These are phyloP conservation scores for Russula lepida DNA, from an alignment of 768 basidiomycete genomes.

Conservation along the genomic window DNA sequence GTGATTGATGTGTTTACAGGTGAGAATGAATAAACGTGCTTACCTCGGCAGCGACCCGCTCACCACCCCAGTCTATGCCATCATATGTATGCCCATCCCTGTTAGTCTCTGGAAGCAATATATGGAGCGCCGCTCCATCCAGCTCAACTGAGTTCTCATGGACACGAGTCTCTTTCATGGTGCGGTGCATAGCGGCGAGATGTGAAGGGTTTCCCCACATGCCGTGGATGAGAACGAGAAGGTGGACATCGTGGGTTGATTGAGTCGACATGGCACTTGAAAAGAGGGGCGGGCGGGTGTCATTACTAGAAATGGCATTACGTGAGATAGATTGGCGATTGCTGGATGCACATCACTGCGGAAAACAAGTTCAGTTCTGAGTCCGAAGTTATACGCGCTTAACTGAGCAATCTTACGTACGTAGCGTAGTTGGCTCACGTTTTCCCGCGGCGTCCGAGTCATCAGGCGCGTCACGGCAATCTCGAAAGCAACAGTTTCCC, in stretches of 20 bases:
- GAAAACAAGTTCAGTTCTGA: too few species aligned
- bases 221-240: conserved; percentile 39
- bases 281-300: too few species aligned
- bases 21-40: conserved; percentile 9
- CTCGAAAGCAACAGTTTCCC: too few species aligned
- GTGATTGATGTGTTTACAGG: not conserved
- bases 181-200: conserved; percentile 48
- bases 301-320: too few species aligned
- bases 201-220: conserved; percentile 80
- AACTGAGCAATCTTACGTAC: too few species aligned
- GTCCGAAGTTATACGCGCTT: too few species aligned
- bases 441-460: too few species aligned
- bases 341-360: too few species aligned
- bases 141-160: conserved; percentile 23
- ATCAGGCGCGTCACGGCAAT: too few species aligned
- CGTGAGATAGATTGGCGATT: too few species aligned
- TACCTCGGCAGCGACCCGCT: conserved; percentile 75
- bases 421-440: too few species aligned
- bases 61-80: conserved; percentile 78
- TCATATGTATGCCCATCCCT: conserved; percentile 67
- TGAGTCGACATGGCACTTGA: not conserved
- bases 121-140: conserved; percentile 42
- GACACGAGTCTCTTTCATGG: conserved; percentile 40
- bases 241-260: conserved; percentile 2
- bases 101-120: conserved; percentile 61